Conservation (phyloP, 441 rosid species). For the Syzygium malaccense region DNA sequence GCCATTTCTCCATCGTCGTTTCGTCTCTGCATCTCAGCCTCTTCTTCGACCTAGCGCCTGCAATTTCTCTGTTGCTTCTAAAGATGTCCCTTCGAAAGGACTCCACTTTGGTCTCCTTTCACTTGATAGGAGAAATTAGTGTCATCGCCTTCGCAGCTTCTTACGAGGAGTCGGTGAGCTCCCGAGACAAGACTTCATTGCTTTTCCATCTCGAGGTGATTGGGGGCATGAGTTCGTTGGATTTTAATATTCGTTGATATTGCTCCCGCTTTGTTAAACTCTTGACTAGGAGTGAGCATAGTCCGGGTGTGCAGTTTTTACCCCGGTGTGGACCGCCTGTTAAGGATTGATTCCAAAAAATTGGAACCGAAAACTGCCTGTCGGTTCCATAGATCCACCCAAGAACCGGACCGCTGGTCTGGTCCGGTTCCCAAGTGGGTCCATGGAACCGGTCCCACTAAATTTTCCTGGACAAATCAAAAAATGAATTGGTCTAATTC, state of each 20-base stretch:
- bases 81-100: background rate
- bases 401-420: no score
- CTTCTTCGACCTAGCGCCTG: background rate
- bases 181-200: background rate
- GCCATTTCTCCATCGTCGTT: background rate
- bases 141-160: conserved; percentile 1
- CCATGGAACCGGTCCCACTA: no score
- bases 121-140: background rate
- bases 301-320: no score
- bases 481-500: no score
- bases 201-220: background rate
- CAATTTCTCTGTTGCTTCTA: background rate
- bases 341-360: no score
- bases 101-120: background rate
- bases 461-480: no score
- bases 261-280: background rate
- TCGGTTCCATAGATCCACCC: no score
- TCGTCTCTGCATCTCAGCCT: background rate
- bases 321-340: no score
- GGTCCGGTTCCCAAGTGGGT: no score
- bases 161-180: background rate
- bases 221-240: background rate
- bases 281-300: no score
- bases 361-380: no score
- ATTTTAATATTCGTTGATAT: background rate